Base-by-base conservation (phyloP, 1,284 basidiomycete genomes). In the Xerocomus minutiporus region DNA sequence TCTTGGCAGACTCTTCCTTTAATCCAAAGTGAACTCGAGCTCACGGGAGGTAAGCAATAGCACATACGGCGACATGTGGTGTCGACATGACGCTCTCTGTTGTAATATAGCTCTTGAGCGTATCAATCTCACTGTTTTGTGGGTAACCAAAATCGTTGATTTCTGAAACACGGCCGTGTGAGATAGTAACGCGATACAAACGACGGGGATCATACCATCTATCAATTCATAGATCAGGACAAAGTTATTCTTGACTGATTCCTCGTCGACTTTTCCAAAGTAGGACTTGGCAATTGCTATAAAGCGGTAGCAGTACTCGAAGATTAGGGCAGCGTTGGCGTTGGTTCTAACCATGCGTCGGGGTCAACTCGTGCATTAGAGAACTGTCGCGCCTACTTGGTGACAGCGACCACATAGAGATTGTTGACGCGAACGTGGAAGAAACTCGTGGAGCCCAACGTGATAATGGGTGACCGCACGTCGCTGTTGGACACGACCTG, bases 111-210 rank as follows among this genome's bases (percentile, higher is more conserved):
- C 91, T 90, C 74, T 99, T 99, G 43, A 99, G 78, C 5, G 96
- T 97, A 70, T 98, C 95, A 44, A 91, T 93, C 71, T 99, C 96
- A 59, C 93, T 96, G 70, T 97, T 99, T 71, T 99, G 97, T n/a
- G 96, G 96, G 73, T 96, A 99, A 39, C 97, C 96, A 74, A 98
- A 99, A 73, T 99, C 96, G 66, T 93, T 86, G 68, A 98, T 97
- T 74, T 99, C 95, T 97, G 51, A 25, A 69, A 39, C 32, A 15
- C 41, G 26, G 5, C 34, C 41, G 25, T 45, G 53, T 51, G 32
- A 56, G 50, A 40, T 20, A 25, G 6, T 4, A n/a, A 41, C 8
- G 13, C 12, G 11, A 45, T 20, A 38, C 6, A n/a, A 13, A 36
- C 11, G 28, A 8, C 5, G 17, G 5, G n/a, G 28, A 35, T 57